Conservation (phyloP, 108 stramenopile species). For the Aurantiochytrium sp. region DNA sequence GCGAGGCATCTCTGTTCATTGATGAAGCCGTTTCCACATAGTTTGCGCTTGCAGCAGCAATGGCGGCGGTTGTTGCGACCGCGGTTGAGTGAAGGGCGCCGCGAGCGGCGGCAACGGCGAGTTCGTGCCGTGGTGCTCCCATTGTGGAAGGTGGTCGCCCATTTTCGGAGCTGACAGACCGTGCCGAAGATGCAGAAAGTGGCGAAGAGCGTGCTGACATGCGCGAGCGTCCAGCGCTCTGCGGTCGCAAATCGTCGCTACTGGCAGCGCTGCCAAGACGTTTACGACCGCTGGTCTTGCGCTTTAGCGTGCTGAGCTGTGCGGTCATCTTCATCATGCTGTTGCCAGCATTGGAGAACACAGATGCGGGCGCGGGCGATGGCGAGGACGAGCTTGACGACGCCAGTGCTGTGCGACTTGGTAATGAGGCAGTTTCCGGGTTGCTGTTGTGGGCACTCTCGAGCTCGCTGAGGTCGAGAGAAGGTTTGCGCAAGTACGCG, state of each 20-base stretch:
- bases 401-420: too few relatives aligned
- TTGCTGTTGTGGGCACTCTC: too few relatives aligned
- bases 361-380: background rate
- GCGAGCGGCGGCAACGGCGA: background rate
- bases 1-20: too few relatives aligned
- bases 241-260: background rate
- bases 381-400: too few relatives aligned
- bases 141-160: background rate
- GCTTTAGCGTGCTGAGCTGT: background rate
- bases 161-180: background rate
- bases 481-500: too few relatives aligned
- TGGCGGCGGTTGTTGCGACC: too few relatives aligned
- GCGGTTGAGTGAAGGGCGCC: background rate
- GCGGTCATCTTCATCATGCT: background rate
- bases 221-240: background rate
- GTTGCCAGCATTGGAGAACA: background rate
- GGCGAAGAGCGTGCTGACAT: background rate
- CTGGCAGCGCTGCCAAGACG: background rate
- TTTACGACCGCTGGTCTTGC: background rate
- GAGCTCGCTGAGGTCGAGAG: too few relatives aligned
- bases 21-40: too few relatives aligned
- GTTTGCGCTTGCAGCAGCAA: too few relatives aligned
- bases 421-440: too few relatives aligned
- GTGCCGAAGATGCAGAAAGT: background rate
- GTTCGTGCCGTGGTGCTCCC: background rate